Conservation (phyloP, 305 asterid genomes). For the Solanum hybrid region DNA sequence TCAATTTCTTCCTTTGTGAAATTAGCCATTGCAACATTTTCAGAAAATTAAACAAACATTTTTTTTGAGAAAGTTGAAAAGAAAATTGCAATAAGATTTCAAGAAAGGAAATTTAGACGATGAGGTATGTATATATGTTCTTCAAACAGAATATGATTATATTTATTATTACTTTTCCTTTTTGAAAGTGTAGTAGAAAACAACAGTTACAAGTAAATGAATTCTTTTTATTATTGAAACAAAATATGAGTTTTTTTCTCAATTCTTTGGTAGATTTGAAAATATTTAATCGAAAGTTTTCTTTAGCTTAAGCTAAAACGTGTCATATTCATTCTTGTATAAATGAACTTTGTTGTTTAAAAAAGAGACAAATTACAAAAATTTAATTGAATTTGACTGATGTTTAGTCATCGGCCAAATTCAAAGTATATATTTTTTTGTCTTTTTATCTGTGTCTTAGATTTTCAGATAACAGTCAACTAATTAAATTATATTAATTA, state of each 20-base stretch:
- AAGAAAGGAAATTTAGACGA: too few relatives aligned
- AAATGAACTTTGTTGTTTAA: neutral
- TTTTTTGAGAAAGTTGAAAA: too few relatives aligned
- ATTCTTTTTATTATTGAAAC: too few relatives aligned
- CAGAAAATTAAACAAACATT: too few relatives aligned
- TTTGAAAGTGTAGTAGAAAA: neutral
- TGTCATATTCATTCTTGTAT: too few relatives aligned
- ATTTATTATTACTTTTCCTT: neutral
- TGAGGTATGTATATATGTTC: too few relatives aligned
- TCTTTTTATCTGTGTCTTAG: neutral
- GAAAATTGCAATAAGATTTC: too few relatives aligned
- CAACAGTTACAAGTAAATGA: neutral
- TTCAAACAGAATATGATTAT: too few relatives aligned
- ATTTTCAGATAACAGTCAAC: neutral
- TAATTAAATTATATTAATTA: too few relatives aligned
- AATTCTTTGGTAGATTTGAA: neutral
- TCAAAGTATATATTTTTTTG: too few relatives aligned
- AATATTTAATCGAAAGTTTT: neutral
- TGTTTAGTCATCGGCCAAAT: neutral
- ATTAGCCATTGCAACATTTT: too few relatives aligned
- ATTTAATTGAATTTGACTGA: neutral
- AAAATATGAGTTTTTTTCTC: neutral
- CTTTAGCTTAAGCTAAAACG: neutral
- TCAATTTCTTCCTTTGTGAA: too few relatives aligned
- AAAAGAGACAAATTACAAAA: neutral